These are phyloP conservation scores for Aureobasidium vineae DNA, from an alignment of 2,329 filamentous ascomycete species.

Conservation along the genomic window DNA sequence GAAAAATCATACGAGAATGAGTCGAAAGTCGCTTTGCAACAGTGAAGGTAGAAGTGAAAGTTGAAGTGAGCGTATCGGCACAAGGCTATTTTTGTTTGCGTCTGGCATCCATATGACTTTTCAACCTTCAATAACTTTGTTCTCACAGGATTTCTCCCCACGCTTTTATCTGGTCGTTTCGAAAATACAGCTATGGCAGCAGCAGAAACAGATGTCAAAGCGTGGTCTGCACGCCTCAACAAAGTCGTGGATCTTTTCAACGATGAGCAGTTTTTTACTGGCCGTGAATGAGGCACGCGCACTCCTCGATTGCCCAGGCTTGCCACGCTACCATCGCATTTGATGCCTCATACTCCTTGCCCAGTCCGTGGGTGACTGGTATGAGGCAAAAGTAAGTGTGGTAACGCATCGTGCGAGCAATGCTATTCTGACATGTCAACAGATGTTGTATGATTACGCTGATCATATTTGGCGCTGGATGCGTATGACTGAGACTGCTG, in stretches of 20 bases:
- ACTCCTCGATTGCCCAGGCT: background rate
- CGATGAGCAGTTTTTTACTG: background rate
- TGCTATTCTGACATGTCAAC: background rate
- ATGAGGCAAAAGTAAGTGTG: background rate
- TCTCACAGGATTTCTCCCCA: too few species aligned
- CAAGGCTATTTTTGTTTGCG: too few species aligned
- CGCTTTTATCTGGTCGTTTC: too few species aligned
- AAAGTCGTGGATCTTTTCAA: background rate
- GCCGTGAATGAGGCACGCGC: background rate
- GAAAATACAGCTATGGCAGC: too few species aligned
- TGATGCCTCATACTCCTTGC: background rate
- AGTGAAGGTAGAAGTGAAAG: too few species aligned
- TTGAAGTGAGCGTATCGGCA: too few species aligned
- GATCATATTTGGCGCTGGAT: background rate
- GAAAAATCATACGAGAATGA: too few species aligned
- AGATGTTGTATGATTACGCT: background rate
- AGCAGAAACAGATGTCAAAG: too few species aligned
- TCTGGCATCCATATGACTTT: too few species aligned
- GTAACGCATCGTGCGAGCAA: background rate
- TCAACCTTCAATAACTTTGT: too few species aligned
- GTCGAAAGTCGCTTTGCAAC: too few species aligned
- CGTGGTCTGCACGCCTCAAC: background rate
- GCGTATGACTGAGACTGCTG: background rate
- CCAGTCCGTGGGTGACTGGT: background rate
- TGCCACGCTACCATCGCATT: background rate